A percentile compares a stretch with the other conserved stretches of the same genome.
These are phyloP conservation scores for Warburgia ugandensis DNA, from an alignment of 164 flowering plant species.

Conservation along the genomic window DNA sequence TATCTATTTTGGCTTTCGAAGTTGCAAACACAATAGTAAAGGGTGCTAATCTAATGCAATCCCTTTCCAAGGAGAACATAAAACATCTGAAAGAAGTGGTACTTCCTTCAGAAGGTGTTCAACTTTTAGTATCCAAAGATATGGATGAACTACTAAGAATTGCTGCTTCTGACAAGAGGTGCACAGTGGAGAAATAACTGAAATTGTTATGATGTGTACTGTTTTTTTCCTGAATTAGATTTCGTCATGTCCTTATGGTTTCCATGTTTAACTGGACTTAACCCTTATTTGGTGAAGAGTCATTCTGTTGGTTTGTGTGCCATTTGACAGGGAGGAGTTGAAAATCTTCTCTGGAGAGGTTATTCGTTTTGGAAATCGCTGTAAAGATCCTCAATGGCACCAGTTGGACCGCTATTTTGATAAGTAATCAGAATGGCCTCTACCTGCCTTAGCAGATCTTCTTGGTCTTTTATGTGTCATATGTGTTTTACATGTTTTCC, in stretches of 20 bases:
- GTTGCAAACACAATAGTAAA: slow-evolving; percentile 88
- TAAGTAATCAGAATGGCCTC: slow-evolving; percentile 37
- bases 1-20: slow-evolving; percentile 79
- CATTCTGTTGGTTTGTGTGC: slow-evolving; percentile 3
- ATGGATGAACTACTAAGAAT: slow-evolving; percentile 66
- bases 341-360: slow-evolving; percentile 76
- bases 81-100: slow-evolving; percentile 62
- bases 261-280: neutral
- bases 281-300: neutral
- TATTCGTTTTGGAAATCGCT: slow-evolving; percentile 88
- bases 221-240: too few relatives aligned
- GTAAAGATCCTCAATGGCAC: slow-evolving; percentile 97
- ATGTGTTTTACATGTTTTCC: slow-evolving; percentile 2
- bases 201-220: too few relatives aligned
- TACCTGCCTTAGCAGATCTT: slow-evolving; percentile 1
- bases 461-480: neutral
- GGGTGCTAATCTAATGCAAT: slow-evolving; percentile 77
- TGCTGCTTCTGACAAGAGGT: slow-evolving; percentile 95
- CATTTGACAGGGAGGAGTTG: slow-evolving; percentile 63
- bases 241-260: neutral
- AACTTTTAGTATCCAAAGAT: slow-evolving; percentile 59
- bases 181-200: neutral
- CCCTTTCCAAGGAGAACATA: slow-evolving; percentile 71
- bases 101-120: slow-evolving; percentile 81
- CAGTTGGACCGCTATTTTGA: slow-evolving; percentile 78